Conservation (phyloP, 495 filamentous ascomycete genomes). For the Xeromyces bisporus region DNA sequence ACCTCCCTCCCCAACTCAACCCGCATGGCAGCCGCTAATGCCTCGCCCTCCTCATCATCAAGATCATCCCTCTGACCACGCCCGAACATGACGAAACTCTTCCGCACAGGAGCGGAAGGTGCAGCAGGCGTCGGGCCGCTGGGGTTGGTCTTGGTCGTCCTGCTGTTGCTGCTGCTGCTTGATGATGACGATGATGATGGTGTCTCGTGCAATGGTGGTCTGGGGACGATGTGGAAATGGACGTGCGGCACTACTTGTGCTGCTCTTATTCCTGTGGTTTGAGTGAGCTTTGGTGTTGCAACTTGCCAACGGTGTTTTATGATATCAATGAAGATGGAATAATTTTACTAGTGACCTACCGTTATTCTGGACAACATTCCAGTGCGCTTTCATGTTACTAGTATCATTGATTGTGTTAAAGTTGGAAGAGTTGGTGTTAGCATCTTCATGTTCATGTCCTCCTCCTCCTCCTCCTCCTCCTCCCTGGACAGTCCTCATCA, state of each 20-base stretch:
- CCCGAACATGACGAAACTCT: conserved; percentile 69
- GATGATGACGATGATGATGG: no score
- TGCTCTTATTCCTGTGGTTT: conserved; percentile 46
- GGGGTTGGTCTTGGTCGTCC: no score
- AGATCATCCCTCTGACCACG: conserved; percentile 64
- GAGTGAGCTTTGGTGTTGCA: no score
- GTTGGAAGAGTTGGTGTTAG: no score
- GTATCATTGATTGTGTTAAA: conserved; percentile 7
- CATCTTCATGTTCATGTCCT: no score
- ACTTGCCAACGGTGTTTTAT: no score
- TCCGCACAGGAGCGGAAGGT: no score
- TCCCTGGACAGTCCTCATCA: conserved; percentile 34
- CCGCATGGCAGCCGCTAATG: conserved; percentile 45
- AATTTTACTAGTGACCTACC: no score
- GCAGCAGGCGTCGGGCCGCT: conserved; percentile 13
- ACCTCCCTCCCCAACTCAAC: conserved; percentile 38
- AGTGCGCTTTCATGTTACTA: conserved; percentile 40
- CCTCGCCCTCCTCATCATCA: conserved; percentile 66
- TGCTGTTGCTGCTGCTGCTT: no score
- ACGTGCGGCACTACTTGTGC: conserved; percentile 85
- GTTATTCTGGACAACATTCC: conserved; percentile 94
- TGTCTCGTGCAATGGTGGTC: conserved; percentile 29
- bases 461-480: no score
- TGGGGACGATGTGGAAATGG: conserved; percentile 83
- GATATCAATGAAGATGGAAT: no score